Evolutionary conservation across 1,139 yeast species (phyloP).

Genomic region (Debaryomyces fabryi): DNA sequence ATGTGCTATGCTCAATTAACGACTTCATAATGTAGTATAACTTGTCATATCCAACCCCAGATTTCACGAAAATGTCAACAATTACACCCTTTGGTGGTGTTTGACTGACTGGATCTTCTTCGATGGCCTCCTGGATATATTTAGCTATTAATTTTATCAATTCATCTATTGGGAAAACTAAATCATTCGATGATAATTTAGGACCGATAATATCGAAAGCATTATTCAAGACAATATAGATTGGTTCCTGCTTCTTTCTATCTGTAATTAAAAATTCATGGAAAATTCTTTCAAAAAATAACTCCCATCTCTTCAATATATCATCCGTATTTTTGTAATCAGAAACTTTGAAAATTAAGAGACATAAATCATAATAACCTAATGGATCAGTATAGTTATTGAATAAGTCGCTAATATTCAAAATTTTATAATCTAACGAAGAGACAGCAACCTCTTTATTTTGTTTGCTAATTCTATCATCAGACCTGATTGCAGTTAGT

Average conservation of each 20-base stretch:
- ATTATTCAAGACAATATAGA: slow-evolving; percentile 40
- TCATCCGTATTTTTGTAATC: slow-evolving; percentile 79
- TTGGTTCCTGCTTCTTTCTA: slow-evolving; percentile 38
- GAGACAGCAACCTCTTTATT: slow-evolving; percentile 51
- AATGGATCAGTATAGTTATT: slow-evolving; percentile 87
- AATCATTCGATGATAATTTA: slow-evolving; percentile 54
- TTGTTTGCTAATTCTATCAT: slow-evolving; percentile 54
- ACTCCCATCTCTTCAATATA: slow-evolving; percentile 70
- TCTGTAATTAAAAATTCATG: slow-evolving; percentile 35
- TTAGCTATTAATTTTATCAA: slow-evolving; percentile 60
- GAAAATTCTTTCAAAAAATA: slow-evolving; percentile 53
- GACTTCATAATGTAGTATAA: slow-evolving; percentile 69
- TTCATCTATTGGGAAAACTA: slow-evolving; percentile 79
- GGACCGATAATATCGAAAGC: slow-evolving; percentile 48
- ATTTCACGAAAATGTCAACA: slow-evolving; percentile 70
- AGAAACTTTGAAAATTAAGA: slow-evolving; percentile 76
- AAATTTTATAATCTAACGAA: slow-evolving; percentile 63
- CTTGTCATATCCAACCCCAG: slow-evolving; percentile 76
- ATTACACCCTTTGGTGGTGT: slow-evolving; percentile 44
- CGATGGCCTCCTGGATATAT: slow-evolving; percentile 42
- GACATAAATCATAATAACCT: slow-evolving; percentile 82
- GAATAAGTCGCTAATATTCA: slow-evolving; percentile 76
- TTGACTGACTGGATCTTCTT: slow-evolving; percentile 42
- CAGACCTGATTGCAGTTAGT: slow-evolving; percentile 59
- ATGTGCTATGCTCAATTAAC: slow-evolving; percentile 64